Base-by-base conservation (phyloP, 345 rosid species). In the Crucihimalaya himalaica region DNA sequence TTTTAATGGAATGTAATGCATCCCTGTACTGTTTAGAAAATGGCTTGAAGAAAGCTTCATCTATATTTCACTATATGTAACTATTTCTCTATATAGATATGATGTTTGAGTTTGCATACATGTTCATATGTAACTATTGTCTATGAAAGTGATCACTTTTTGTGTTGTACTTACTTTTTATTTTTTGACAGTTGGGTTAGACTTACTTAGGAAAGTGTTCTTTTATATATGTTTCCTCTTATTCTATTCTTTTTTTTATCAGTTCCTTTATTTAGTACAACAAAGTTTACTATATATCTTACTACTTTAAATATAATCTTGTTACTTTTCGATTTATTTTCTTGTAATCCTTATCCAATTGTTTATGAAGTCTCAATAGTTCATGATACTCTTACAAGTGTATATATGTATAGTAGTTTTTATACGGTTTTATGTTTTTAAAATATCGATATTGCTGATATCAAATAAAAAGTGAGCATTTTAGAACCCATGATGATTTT, bases 401-500 rank as follows among this genome's bases (percentile, higher is more conserved):
- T 64, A 16, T 63, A 16, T 14, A 45, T 11, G 6, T 48, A 0
- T n/a, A 16, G 4, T 45, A 16, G 19, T 45, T 45, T 37, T 16
- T 5, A 42, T 12, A 11, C 40, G 21, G 31, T 13, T 28, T 31
- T 46, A 5, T 55, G 58, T 12, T 64, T 43, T 35, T 5, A 9
- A 47, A 23, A 18, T 45, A 16, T 43, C 16, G 55, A 12, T 45
- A 43, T 31, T 15, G 21, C 29, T 54, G 55, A 27, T 25, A 45
- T 40, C 5, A 40, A 40, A 40, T 13, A 10, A 61, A 51, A 76
- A 54, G 37, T 54, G 75, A 70, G 79, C 75, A 46, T 69, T 76
- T 43, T 13, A 69, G 37, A 76, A 76, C 70, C 70, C 79, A 69
- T 63, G 66, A 46, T 48, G 59, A 5, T 20, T 63, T 76, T 28